Conservation (phyloP, 805 yeast species). For the Candida methanosorbosa region DNA sequence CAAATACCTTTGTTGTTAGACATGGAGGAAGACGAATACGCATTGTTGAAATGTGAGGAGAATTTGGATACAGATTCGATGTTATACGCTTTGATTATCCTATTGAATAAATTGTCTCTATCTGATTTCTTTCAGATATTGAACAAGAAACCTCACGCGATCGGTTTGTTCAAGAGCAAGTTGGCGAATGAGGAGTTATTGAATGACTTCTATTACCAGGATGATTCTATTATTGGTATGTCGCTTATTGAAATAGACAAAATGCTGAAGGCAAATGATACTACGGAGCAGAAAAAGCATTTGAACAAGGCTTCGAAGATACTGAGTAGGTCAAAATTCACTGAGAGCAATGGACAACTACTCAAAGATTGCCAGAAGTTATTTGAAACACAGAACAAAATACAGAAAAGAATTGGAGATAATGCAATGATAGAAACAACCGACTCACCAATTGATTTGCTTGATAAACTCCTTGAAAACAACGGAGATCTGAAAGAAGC, state of each 20-base stretch:
- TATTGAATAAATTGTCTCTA: conserved; percentile 45
- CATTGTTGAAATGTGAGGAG: conserved; percentile 58
- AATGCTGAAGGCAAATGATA: background rate
- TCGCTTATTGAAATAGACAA: conserved; percentile 31
- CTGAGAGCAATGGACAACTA: conserved; percentile 28
- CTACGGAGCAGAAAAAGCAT: conserved; percentile 15
- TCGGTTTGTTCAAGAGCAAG: conserved; percentile 27
- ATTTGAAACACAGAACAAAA: conserved; percentile 32
- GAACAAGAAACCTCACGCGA: conserved; percentile 35
- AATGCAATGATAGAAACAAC: background rate
- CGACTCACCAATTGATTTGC: conserved; percentile 37
- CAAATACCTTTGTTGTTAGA: conserved; percentile 58
- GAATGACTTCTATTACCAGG: conserved; percentile 53
- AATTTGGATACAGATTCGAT: conserved; percentile 54
- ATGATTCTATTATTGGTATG: conserved; percentile 44
- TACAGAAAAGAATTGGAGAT: conserved; percentile 8
- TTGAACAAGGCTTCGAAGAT: conserved; percentile 19
- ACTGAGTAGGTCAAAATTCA: conserved; percentile 23
- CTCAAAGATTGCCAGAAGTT: conserved; percentile 36
- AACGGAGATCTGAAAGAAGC: conserved; percentile 45
- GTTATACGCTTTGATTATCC: conserved; percentile 42
- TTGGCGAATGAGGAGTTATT: conserved; percentile 30
- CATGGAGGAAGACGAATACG: conserved; percentile 65
- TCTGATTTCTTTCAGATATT: conserved; percentile 66
- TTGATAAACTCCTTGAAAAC: conserved; percentile 31